A percentile compares a stretch with the other conserved stretches of the same genome.
These are phyloP conservation scores for Smallanthus sonchifolius DNA, from an alignment of 129 eudicot species.

Conservation along the genomic window DNA sequence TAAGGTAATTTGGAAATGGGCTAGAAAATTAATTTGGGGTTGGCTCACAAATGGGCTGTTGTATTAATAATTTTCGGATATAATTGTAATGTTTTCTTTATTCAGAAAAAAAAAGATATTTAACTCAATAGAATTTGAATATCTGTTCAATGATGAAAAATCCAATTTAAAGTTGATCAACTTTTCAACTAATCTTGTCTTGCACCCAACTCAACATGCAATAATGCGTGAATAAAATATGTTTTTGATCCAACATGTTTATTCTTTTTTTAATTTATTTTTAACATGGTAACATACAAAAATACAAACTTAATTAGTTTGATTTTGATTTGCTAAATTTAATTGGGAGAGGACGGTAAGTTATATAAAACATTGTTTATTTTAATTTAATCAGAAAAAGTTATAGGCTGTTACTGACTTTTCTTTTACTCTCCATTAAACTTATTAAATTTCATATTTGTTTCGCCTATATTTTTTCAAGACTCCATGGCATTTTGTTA, in stretches of 20 bases:
- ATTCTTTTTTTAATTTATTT: not conserved
- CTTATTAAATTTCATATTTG: no score
- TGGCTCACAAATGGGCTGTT: no score
- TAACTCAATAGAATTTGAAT: not conserved
- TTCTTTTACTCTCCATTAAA: no score
- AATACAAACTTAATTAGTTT: not conserved
- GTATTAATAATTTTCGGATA: not conserved
- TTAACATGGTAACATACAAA: constrained; percentile 1
- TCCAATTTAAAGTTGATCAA: not conserved
- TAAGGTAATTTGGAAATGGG: no score
- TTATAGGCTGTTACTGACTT: no score
- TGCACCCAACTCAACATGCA: not conserved
- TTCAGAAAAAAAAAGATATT: not conserved
- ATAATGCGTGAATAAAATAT: not conserved
- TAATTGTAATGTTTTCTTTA: not conserved
- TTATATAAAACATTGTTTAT: no score
- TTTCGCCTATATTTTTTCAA: no score
- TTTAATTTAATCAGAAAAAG: no score
- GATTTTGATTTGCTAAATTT: not conserved
- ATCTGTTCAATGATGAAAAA: not conserved
- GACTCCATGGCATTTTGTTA: no score
- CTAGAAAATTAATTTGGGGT: no score
- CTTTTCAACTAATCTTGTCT: not conserved
- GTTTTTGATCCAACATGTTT: not conserved
- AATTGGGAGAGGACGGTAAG: not conserved